Base-by-base conservation (phyloP, 768 basidiomycete species). In the Phlebiopsis flavidoalba region DNA sequence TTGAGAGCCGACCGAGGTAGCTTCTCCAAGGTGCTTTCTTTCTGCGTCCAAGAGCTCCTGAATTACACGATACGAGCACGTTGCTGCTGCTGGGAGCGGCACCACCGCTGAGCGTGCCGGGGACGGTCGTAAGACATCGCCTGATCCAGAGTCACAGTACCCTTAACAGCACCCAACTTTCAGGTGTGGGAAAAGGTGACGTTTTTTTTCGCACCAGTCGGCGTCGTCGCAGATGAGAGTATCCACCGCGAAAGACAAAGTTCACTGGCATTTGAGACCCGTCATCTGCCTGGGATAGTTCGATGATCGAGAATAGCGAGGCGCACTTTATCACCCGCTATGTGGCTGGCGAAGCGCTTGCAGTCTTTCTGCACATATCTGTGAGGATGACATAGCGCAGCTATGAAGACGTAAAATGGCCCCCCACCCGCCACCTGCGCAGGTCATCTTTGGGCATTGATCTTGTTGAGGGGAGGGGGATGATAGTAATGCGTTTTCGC, bases 111-210 rank as follows among this genome's bases (percentile, higher is more conserved):
- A 99, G 83, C 0, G 91, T 95, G 7, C 96, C 96, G 8, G n/a
- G n/a, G 90, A 89, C 1, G 97, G 63, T 99, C 97, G 72, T 99
- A 98, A n/a, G 11, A 97, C 85, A 68, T 98, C 97, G 1, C 97
- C 97, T n/a, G n/a, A 2, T 93, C 88, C 21, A 97, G 79, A 7
- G 97, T 99, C 51, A 98, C 95, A 10, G 92, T n/a, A 95, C 54
- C n/a, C n/a, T 87, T 87, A 53, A 91, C 85, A n/a, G 12, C 84
- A 78, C 10, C 84, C 79, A 14, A 89, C 80, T 10, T n/a, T 84
- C 77, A 19, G 70, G n/a, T n/a, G n/a, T n/a, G 74, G 58, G 85
- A 78, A 77, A 98, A 98, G 0, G 97, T 97, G 47, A 97, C 91
- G 0, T 76, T 74, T 70, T 93, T 93, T 70, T 93, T 93, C 0